A percentile compares a stretch with the other conserved stretches of the same genome.
These are phyloP conservation scores for Pilaira anomala DNA, from an alignment of 192 early-diverging fungal species.

Conservation along the genomic window DNA sequence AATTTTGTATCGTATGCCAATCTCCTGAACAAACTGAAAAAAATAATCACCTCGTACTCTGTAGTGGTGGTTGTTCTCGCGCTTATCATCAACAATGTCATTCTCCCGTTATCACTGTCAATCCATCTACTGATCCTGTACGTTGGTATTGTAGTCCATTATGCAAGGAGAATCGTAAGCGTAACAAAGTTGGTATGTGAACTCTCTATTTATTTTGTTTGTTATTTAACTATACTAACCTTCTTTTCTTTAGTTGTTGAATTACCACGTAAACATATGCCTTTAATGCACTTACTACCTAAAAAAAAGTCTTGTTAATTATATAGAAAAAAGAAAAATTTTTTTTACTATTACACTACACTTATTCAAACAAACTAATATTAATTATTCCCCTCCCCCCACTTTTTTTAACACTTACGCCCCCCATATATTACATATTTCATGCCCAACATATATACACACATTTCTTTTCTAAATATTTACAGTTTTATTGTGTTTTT, in stretches of 20 bases:
- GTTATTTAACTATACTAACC: background rate
- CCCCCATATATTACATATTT: too few relatives aligned
- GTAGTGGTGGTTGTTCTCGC: conserved; percentile 25
- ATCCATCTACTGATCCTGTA: conserved; percentile 8
- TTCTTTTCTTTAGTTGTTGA: conserved; percentile 22
- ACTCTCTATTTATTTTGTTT: background rate
- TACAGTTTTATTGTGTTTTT: too few relatives aligned
- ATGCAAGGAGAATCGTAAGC: conserved; percentile 20
- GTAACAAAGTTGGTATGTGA: conserved; percentile 20
- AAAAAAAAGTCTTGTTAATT: background rate
- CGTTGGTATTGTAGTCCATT: conserved; percentile 18
- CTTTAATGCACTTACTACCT: conserved; percentile 21
- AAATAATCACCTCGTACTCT: background rate
- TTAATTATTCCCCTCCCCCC: too few relatives aligned
- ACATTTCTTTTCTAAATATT: too few relatives aligned
- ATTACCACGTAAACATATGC: conserved; percentile 29
- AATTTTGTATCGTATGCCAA: conserved; percentile 24
- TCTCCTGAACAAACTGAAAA: background rate
- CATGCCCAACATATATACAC: too few relatives aligned
- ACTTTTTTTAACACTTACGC: too few relatives aligned
- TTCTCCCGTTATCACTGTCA: background rate
- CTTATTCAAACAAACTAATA: too few relatives aligned
- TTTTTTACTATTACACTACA: too few relatives aligned
- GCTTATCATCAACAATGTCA: conserved; percentile 21
- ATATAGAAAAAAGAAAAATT: too few relatives aligned